Percentiles rank a stretch among this genome's conserved stretches.
phyloP scores from a whole-genome alignment of 2,329 filamentous ascomycete genomes.

The Ophiocordyceps sinensis region DNA sequence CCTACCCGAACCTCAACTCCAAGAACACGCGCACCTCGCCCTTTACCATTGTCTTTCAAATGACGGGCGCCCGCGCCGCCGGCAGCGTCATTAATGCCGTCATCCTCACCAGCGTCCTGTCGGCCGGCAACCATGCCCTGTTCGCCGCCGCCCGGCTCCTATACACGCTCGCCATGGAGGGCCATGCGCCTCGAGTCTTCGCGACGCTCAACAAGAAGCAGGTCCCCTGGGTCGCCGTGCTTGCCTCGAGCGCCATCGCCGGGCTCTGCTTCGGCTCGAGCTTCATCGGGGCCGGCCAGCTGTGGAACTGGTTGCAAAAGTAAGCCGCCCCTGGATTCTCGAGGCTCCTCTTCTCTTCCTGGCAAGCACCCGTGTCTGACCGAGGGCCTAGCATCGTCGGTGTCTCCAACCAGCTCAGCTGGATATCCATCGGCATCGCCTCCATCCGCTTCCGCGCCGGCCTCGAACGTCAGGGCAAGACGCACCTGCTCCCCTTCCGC shows the following conservation, averaged over 20 bases:
- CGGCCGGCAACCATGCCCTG: constrained; percentile 22
- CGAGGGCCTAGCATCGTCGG: constrained; percentile 36
- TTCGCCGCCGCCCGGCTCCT: constrained; percentile 19
- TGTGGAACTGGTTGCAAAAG: constrained; percentile 56
- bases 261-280: constrained; percentile 50
- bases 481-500: constrained; percentile 45
- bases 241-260: constrained; percentile 39
- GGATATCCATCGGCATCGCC: constrained; percentile 49
- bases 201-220: constrained; percentile 19
- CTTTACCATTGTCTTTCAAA: constrained; percentile 44
- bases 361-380: neutral
- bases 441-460: constrained; percentile 50
- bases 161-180: constrained; percentile 23
- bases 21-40: constrained; percentile 21
- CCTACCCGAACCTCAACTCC: constrained; percentile 18
- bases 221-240: constrained; percentile 24
- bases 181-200: constrained; percentile 41
- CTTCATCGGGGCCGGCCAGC: constrained; percentile 49
- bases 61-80: constrained; percentile 36
- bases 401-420: constrained; percentile 52
- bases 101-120: constrained; percentile 26
- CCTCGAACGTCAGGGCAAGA: constrained; percentile 41
- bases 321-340: constrained; percentile 12
- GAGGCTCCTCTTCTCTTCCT: too few species aligned
- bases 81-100: constrained; percentile 45